Evolutionary conservation across 2,329 filamentous ascomycete genomes (phyloP).

Genomic region (Teratosphaeria nubilosa): DNA sequence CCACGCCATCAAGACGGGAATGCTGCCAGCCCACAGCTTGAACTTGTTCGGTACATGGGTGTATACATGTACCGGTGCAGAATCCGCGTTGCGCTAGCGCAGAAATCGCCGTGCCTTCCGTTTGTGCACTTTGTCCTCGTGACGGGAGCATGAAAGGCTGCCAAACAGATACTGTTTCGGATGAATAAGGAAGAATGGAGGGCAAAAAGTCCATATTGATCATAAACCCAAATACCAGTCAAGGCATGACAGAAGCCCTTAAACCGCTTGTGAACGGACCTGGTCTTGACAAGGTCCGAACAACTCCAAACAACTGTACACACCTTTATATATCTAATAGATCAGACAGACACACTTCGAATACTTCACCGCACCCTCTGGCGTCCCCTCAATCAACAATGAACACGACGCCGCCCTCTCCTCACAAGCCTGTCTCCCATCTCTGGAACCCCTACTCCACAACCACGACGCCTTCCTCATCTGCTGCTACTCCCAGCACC

Average conservation of each 20-base stretch:
- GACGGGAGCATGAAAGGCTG: too few relatives aligned
- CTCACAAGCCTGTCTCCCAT: constrained; percentile 49
- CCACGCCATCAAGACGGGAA: too few relatives aligned
- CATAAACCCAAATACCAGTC: constrained; percentile 70
- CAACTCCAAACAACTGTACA: too few relatives aligned
- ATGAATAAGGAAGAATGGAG: neutral
- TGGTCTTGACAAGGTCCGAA: constrained; percentile 32
- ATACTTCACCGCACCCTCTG: constrained; percentile 57
- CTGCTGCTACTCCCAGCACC: constrained; percentile 80
- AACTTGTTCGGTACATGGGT: neutral
- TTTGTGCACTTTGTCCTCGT: neutral
- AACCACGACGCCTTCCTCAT: constrained; percentile 68
- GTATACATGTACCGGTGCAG: too few relatives aligned
- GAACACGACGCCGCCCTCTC: constrained; percentile 57
- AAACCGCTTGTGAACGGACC: constrained; percentile 39
- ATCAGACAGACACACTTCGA: constrained; percentile 36
- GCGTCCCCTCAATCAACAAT: constrained; percentile 70
- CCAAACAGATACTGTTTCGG: too few relatives aligned
- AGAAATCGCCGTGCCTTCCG: neutral
- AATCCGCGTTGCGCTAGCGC: neutral
- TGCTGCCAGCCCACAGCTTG: too few relatives aligned
- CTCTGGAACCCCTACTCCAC: constrained; percentile 37
- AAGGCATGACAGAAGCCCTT: constrained; percentile 60
- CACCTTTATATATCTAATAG: neutral
- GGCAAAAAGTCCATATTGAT: constrained; percentile 47